Conservation (phyloP, 495 filamentous ascomycete genomes). For the Halenospora varia region DNA sequence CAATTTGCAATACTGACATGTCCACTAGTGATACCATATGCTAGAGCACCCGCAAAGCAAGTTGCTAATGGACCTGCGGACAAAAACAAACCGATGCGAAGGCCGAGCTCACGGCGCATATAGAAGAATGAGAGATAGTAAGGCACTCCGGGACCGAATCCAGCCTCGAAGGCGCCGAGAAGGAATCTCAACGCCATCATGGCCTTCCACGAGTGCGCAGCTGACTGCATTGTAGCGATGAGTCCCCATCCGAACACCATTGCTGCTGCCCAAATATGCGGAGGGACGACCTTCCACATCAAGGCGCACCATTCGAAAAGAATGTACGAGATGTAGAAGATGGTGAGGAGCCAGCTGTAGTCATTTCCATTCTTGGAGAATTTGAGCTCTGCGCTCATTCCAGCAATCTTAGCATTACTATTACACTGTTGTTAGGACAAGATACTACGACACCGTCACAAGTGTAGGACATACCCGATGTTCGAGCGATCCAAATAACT, state of each 20-base stretch:
- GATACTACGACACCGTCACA: not conserved
- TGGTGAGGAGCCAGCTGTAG: slow-evolving; percentile 67
- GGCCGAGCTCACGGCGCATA: slow-evolving; percentile 67
- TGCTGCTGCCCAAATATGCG: slow-evolving; percentile 32
- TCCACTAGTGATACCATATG: slow-evolving; percentile 76
- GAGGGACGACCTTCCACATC: slow-evolving; percentile 64
- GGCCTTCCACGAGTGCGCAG: slow-evolving; percentile 54
- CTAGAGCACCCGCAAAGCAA: slow-evolving; percentile 77
- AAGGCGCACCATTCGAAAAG: slow-evolving; percentile 65
- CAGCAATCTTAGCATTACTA: slow-evolving; percentile 59
- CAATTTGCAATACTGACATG: slow-evolving; percentile 64
- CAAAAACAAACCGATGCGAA: slow-evolving; percentile 72
- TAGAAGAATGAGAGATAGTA: slow-evolving; percentile 84
- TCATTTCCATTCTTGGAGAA: slow-evolving; percentile 35
- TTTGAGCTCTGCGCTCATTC: slow-evolving; percentile 35
- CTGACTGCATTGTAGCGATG: slow-evolving; percentile 54
- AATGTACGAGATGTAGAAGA: slow-evolving; percentile 69
- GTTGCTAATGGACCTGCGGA: slow-evolving; percentile 76
- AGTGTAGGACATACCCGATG: slow-evolving; percentile 21
- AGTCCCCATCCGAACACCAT: slow-evolving; percentile 39
- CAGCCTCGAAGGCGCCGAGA: slow-evolving; percentile 61
- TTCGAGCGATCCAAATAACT: slow-evolving; percentile 67
- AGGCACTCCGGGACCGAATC: slow-evolving; percentile 64
- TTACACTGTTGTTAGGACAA: slow-evolving; percentile 28
- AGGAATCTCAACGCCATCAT: slow-evolving; percentile 64